Evolutionary conservation across 2,329 filamentous ascomycete species (phyloP), one percentile per base, ranked within the genome.

Genomic region (Calcarisporium arbuscula): DNA sequence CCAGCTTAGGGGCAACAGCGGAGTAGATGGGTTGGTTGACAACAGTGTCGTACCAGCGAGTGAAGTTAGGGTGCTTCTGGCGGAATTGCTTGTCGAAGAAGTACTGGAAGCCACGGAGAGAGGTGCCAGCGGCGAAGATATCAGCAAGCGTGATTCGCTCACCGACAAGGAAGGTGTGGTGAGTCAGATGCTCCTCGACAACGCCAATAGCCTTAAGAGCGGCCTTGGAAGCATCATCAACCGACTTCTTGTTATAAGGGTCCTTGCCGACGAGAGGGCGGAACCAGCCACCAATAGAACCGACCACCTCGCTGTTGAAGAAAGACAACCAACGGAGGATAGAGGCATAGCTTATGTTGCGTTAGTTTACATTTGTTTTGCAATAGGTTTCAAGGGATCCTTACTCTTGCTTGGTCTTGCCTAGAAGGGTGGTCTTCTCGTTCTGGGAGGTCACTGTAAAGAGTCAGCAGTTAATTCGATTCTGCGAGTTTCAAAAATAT

Each of bases 401-500:
- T 62, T 70, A 88, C 80, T 98, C 92, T 76, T 98, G 90, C 84
- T 98, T 98, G 72, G 89, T 98, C 83, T 96, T 96, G 61, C 92
- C 92, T 55, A 98, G 81, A 50, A 98, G 88, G 52, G 88, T 94
- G 56, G 92, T 98, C 84, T 96, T 96, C 82, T 96, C 92, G 67
- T 98, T 98, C 74, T 98, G 92, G 54, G 92, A 96, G 57, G 92
- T 88, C 63, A 98, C 92, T 96, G 59, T 43, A 42, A 40, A 48
- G 19, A 38, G 53, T 67, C 52, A 66, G 58, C 48, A 42, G 36
- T 26, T 28, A 19, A 30, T 35, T 30, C 32, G 29, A 6, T 49
- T 56, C 32, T 41, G 33, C 20, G 30, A 41, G 37, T 19, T 40
- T 31, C 35, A 40, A 53, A 50, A 58, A 51, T 48, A 43, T 46